Evolutionary conservation across 306 rosid genomes (phyloP), one percentile per base, ranked within the genome.

Genomic region (Glycine soja): DNA sequence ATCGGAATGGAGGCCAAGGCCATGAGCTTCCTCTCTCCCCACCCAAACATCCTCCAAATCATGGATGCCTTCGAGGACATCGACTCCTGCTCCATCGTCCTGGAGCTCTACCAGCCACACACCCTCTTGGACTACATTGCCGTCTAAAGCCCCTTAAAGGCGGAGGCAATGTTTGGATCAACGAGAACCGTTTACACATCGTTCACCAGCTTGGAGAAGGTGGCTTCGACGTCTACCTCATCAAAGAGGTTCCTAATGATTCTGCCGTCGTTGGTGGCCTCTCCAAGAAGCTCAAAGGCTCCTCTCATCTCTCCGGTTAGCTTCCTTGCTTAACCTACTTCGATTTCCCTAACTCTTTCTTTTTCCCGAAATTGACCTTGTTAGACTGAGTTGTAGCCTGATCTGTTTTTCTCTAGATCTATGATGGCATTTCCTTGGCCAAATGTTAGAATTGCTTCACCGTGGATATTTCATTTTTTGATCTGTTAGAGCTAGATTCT

Each of bases 81-180:
- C 3, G 40, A 36, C 0, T 2, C 40, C 40, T 36, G 4, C 4
- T 2, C 40, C 40, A 36, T 36, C 40, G 40, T 36, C 3, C 40
- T 36, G 4, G 4, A 36, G 40, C 40, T 36, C 40, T 36, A 4
- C 40, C 40, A 36, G 40, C 3, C 40, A 4, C 40, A 4, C 40
- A 1, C 40, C 40, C 40, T 36, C 40, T 36, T 36, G 4, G 40
- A 36, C 40, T 4, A 4, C 40, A 36, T 36, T 0, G 40, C 40
- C n/a, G n/a, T n/a, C 40, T 3, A 36, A 2, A 4, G 40, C 40
- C 99, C 57, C 97, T 92, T 0, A 93, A 96, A 77, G 97, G 97
- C n/a, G 97, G 94, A 38, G 98, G 94, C 0, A 98, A 93, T 59
- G 93, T 92, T 0, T 96, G 99, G 99, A 96, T 96, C 97, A 96